Base-by-base conservation (phyloP, 1,284 basidiomycete genomes). In the Apiotrichum veenhuisii region DNA sequence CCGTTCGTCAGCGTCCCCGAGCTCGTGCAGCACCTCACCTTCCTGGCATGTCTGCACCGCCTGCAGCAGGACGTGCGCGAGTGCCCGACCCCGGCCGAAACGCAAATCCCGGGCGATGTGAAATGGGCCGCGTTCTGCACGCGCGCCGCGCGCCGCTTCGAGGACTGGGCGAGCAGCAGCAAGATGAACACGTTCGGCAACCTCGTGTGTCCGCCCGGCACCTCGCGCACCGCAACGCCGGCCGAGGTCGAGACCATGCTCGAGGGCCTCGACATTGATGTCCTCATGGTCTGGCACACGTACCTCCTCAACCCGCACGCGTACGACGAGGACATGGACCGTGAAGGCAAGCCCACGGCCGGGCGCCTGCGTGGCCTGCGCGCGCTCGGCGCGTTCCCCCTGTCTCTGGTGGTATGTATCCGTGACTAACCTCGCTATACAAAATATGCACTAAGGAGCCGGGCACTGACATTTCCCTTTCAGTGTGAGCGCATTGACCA, bases 261-360 rank as follows among this genome's bases (percentile, higher is more conserved):
- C 20, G 40, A 48, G 18, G 22, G 20, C 18, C 33, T 48, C 33
- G 61, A 66, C 27, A 52, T 71, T 38, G 65, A 61, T 25, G 52
- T 71, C 5, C 46, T 73, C 52, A 69, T 71, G 68, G 58, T 57
- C 17, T 73, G 72, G 72, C 70, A 71, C 60, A 57, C 66, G 9
- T 67, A 71, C 55, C 59, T 70, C 54, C 64, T 73, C 58, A 72
- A 71, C 54, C 72, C 72, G 12, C 42, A 50, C 25, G 51, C 41
- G 18, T 70, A 67, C 44, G 46, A 59, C 4, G 50, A 61, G 26
- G 68, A 70, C 58, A 50, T 55, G 33, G 42, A 41, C 25, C 51
- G 60, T 30, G 37, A 56, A 2, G 50, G 53, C 26, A 17, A 23
- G 10, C 15, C 18, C 3, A 7, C 30, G 5, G 30, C 30, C 17